Evolutionary conservation across 1,284 basidiomycete genomes (phyloP).

Genomic region (Macrocystidia cucumis): DNA sequence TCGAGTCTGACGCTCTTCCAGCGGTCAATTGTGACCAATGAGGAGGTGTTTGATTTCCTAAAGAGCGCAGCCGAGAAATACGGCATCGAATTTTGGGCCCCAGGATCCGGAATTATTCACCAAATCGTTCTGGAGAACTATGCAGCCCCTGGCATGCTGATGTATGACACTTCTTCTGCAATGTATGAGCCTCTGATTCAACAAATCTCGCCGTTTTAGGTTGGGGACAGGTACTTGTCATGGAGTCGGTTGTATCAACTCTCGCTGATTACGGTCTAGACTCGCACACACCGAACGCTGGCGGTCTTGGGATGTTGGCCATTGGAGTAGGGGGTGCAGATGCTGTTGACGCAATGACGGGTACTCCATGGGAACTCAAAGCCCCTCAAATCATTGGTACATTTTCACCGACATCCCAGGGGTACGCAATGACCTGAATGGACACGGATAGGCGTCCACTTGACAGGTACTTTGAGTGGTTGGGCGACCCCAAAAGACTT

Average conservation of each 20-base stretch:
- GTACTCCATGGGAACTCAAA: constrained; percentile 97
- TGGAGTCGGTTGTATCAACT: constrained; percentile 2
- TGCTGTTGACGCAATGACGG: constrained; percentile 97
- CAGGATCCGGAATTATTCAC: constrained; percentile 95
- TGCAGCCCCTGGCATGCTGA: constrained; percentile 83
- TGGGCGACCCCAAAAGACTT: constrained; percentile 98
- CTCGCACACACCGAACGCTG: constrained; percentile 98
- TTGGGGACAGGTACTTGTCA: constrained; percentile 56
- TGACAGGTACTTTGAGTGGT: constrained; percentile 82
- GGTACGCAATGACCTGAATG: no score
- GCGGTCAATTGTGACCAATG: constrained; percentile 84
- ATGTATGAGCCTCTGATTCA: constrained; percentile 1
- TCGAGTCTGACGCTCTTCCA: constrained; percentile 19
- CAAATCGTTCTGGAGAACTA: constrained; percentile 99
- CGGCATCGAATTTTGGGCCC: constrained; percentile 93
- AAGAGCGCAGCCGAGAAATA: constrained; percentile 94
- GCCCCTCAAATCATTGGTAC: constrained; percentile 84
- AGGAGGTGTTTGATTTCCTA: constrained; percentile 98
- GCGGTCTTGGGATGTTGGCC: constrained; percentile 95
- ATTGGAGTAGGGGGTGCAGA: constrained; percentile 99
- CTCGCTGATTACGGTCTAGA: constrained; percentile 41
- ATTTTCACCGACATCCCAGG: constrained; percentile 13
- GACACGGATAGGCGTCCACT: constrained; percentile 56
- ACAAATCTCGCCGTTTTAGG: constrained; percentile 30
- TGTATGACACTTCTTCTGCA: constrained; percentile 52